Conservation (phyloP, 495 filamentous ascomycete species). For the Pseudevernia furfuracea region DNA sequence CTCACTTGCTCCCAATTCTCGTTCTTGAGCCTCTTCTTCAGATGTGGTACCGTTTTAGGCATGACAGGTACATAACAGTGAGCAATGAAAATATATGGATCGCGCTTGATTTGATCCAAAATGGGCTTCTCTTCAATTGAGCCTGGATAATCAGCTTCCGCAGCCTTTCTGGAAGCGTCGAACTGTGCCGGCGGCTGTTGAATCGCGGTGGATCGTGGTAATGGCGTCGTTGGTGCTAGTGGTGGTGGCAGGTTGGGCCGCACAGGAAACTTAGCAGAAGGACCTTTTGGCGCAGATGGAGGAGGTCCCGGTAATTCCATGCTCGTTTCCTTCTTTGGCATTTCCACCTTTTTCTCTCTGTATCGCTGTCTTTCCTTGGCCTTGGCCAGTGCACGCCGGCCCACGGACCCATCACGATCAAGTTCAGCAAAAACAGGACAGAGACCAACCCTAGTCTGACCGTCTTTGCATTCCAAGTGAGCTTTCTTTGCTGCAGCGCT, state of each 20-base stretch:
- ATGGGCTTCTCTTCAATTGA: slow-evolving; percentile 56
- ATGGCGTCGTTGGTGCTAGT: slow-evolving; percentile 38
- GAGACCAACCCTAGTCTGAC: slow-evolving; percentile 67
- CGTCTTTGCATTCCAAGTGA: slow-evolving; percentile 47
- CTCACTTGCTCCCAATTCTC: slow-evolving; percentile 71
- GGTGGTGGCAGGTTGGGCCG: slow-evolving; percentile 38
- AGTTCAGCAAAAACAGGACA: slow-evolving; percentile 70
- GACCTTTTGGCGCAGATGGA: slow-evolving; percentile 77
- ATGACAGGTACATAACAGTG: slow-evolving; percentile 83
- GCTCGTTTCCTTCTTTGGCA: slow-evolving; percentile 31
- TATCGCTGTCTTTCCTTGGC: slow-evolving; percentile 57
- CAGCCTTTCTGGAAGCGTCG: slow-evolving; percentile 30
- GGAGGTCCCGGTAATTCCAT: slow-evolving; percentile 55
- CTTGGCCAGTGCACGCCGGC: slow-evolving; percentile 61
- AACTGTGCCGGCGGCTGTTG: slow-evolving; percentile 11
- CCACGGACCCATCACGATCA: slow-evolving; percentile 79
- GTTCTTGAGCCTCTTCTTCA: slow-evolving; percentile 76
- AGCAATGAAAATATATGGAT: slow-evolving; percentile 90
- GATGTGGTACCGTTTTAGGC: slow-evolving; percentile 68
- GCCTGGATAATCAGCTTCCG: slow-evolving; percentile 41
- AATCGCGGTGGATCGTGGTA: slow-evolving; percentile 24
- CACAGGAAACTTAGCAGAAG: slow-evolving; percentile 55
- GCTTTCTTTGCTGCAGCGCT: slow-evolving; percentile 71
- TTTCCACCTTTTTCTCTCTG: slow-evolving; percentile 37
- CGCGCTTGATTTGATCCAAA: slow-evolving; percentile 58